Conservation (phyloP, 495 filamentous ascomycete genomes). For the Endocarpon pusillum region DNA sequence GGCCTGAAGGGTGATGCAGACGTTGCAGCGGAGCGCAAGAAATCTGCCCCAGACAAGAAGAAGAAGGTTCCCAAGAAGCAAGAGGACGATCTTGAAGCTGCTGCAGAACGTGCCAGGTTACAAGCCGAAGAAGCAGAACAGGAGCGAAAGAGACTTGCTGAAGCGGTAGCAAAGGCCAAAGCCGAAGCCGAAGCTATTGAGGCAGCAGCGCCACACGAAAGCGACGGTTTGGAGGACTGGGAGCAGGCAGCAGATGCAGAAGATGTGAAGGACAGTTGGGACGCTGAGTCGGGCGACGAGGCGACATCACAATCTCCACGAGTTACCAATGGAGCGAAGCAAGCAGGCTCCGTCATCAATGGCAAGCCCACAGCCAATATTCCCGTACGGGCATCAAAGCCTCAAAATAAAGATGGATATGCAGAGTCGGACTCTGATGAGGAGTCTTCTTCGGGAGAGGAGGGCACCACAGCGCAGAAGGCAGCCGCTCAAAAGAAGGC, state of each 20-base stretch:
- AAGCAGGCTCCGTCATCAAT: slow-evolving; percentile 12
- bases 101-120: slow-evolving; percentile 41
- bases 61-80: slow-evolving; percentile 60
- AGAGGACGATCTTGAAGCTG: slow-evolving; percentile 54
- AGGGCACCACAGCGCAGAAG: slow-evolving; percentile 43
- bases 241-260: slow-evolving; percentile 67
- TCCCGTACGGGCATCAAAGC: slow-evolving; percentile 4
- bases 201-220: slow-evolving; percentile 37
- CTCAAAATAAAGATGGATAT: slow-evolving; percentile 12
- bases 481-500: slow-evolving; percentile 63
- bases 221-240: slow-evolving; percentile 66
- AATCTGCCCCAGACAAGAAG: slow-evolving; percentile 53
- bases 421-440: slow-evolving; percentile 38
- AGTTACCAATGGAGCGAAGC: slow-evolving; percentile 14
- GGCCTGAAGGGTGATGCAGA: slow-evolving; percentile 42
- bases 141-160: slow-evolving; percentile 44
- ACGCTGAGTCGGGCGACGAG: slow-evolving; percentile 71
- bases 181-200: slow-evolving; percentile 32
- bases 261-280: slow-evolving; percentile 88
- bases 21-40: slow-evolving; percentile 48
- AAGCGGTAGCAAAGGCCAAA: slow-evolving; percentile 38
- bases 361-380: background rate
- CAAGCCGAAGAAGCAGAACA: slow-evolving; percentile 50
- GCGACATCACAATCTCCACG: slow-evolving; percentile 26
- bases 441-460: slow-evolving; percentile 51